Percentiles rank a stretch among this genome's conserved stretches.
These are phyloP conservation scores for Fusarium sp. DNA, from an alignment of 2,329 filamentous ascomycete species.

Conservation along the genomic window DNA sequence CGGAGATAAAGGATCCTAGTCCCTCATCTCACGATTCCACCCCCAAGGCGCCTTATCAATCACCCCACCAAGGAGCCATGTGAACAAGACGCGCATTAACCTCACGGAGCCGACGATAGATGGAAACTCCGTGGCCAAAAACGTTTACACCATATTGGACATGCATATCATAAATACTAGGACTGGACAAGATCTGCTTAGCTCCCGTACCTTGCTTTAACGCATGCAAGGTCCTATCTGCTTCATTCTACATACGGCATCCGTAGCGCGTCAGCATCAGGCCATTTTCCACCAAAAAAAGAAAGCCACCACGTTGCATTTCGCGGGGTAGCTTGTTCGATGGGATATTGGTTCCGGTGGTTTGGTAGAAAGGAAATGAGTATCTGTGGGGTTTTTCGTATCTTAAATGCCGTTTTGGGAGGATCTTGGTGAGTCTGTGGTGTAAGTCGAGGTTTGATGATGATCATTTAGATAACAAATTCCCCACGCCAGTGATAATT, in stretches of 20 bases:
- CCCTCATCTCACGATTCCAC: constrained; percentile 22
- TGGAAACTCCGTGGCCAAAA: neutral
- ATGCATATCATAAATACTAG: neutral
- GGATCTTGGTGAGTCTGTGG: neutral
- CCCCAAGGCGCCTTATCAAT: constrained; percentile 28
- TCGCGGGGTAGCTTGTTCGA: constrained; percentile 45
- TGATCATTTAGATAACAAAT: neutral
- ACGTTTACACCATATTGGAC: neutral
- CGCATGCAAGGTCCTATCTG: constrained; percentile 28
- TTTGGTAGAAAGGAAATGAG: constrained; percentile 14
- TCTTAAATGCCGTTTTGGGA: neutral
- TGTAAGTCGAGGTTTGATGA: neutral
- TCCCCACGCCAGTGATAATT: too few relatives aligned
- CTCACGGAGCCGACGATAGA: neutral
- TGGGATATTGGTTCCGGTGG: constrained; percentile 10
- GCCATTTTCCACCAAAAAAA: constrained; percentile 42
- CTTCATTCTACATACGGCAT: neutral
- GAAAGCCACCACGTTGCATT: constrained; percentile 47
- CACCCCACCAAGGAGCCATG: constrained; percentile 31
- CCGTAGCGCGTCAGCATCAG: constrained; percentile 44
- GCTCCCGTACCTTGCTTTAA: constrained; percentile 1
- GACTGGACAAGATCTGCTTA: neutral
- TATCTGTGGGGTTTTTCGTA: constrained; percentile 23
- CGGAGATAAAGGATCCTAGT: constrained; percentile 2
- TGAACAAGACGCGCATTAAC: neutral